Evolutionary conservation across 495 filamentous ascomycete species (phyloP).

Genomic region (Penicillium canescens): DNA sequence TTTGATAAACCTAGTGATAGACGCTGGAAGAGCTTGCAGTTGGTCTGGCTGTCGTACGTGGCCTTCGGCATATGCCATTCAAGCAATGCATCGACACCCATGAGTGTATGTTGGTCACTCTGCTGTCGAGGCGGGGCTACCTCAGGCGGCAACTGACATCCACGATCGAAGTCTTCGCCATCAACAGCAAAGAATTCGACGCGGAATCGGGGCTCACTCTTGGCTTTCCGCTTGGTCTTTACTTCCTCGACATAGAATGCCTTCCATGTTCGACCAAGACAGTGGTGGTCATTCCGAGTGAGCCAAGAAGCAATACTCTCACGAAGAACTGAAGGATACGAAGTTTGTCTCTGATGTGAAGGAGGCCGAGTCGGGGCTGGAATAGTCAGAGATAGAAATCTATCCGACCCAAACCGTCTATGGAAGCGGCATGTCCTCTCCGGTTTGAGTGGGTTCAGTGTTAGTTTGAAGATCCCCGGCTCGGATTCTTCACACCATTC

Average conservation of each 20-base stretch:
- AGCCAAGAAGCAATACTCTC: constrained; percentile 45
- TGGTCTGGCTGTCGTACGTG: constrained; percentile 41
- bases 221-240: constrained; percentile 33
- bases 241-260: constrained; percentile 48
- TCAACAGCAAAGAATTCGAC: constrained; percentile 57
- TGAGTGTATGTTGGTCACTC: constrained; percentile 31
- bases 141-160: not conserved
- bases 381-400: constrained; percentile 45
- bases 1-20: constrained; percentile 43
- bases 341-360: constrained; percentile 22
- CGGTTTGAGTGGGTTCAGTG: constrained; percentile 41
- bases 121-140: constrained; percentile 24
- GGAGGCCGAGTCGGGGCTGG: constrained; percentile 40
- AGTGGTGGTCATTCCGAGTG: constrained; percentile 37
- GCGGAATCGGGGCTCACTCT: constrained; percentile 31
- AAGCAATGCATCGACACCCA: constrained; percentile 44
- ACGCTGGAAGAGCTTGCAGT: constrained; percentile 55
- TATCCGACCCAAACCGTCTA: constrained; percentile 49
- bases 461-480: constrained; percentile 41
- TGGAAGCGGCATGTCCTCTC: constrained; percentile 49
- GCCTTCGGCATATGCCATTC: constrained; percentile 50
- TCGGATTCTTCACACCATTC: constrained; percentile 37
- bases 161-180: constrained; percentile 42
- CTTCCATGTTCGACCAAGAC: constrained; percentile 47
- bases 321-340: constrained; percentile 28